A percentile compares a stretch with the other conserved stretches of the same genome.
Evolutionary conservation across 345 rosid species (phyloP).

Genomic region (Boechera divaricarpa): DNA sequence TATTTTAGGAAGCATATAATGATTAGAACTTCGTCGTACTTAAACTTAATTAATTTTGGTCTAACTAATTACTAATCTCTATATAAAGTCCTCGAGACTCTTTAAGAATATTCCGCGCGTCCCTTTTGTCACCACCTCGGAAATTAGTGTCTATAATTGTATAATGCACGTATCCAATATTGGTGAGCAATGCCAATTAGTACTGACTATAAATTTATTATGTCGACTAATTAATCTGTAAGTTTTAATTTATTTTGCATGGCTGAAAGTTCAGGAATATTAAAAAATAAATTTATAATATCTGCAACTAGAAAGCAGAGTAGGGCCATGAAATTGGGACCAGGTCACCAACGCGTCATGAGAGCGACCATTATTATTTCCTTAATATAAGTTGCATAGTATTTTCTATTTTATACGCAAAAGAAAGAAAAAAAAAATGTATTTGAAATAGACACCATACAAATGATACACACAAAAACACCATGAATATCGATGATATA

Average conservation of each 20-base stretch:
- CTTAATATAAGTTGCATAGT: background rate
- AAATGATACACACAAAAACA: constrained; percentile 13
- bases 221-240: background rate
- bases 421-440: background rate
- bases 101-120: background rate
- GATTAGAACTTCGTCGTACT: constrained; percentile 33
- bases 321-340: constrained; percentile 43
- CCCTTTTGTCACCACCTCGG: constrained; percentile 30
- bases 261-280: constrained; percentile 16
- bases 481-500: constrained; percentile 23
- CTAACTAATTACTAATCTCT: constrained; percentile 7
- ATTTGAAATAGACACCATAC: constrained; percentile 22
- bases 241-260: constrained; percentile 1
- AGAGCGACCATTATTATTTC: constrained; percentile 34
- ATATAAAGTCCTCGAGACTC: constrained; percentile 1
- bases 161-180: background rate
- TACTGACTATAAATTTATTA: background rate
- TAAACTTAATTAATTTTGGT: background rate
- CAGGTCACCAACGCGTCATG: constrained; percentile 51
- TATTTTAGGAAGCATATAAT: constrained; percentile 21
- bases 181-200: constrained; percentile 6
- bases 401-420: background rate
- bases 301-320: constrained; percentile 41
- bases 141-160: background rate
- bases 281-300: constrained; percentile 9